Evolutionary conservation across 441 rosid genomes (phyloP).

Genomic region (Breynia disticha): DNA sequence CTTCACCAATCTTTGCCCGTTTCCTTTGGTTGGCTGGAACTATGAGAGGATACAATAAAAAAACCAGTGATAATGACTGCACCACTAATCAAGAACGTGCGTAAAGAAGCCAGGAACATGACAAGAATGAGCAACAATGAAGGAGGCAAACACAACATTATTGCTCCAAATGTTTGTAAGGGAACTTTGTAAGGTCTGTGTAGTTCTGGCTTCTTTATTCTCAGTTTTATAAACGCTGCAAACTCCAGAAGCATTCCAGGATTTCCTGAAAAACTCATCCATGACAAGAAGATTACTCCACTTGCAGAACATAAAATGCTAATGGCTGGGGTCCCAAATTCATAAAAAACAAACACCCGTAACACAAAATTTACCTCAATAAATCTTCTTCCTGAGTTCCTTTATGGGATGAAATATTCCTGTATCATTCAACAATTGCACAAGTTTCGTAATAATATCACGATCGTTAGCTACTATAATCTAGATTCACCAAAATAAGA

Average conservation of each 20-base stretch:
- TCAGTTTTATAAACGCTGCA: slow-evolving; percentile 66
- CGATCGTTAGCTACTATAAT: not conserved
- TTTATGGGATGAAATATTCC: slow-evolving; percentile 28
- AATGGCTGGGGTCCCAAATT: slow-evolving; percentile 81
- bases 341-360: not conserved
- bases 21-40: slow-evolving; percentile 38
- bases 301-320: slow-evolving; percentile 79
- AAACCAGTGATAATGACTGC: slow-evolving; percentile 44
- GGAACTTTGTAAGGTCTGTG: slow-evolving; percentile 72
- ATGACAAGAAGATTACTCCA: slow-evolving; percentile 80
- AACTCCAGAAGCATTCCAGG: slow-evolving; percentile 82
- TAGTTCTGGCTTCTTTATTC: slow-evolving; percentile 69
- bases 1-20: slow-evolving; percentile 40
- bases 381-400: slow-evolving; percentile 47
- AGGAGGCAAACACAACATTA: slow-evolving; percentile 60
- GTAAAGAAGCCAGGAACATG: slow-evolving; percentile 61
- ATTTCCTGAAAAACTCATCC: slow-evolving; percentile 96
- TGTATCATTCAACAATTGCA: slow-evolving; percentile 19
- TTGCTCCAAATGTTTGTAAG: slow-evolving; percentile 50
- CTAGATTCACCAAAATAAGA: not conserved
- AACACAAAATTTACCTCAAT: slow-evolving; percentile 34
- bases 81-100: slow-evolving; percentile 52
- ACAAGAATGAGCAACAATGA: slow-evolving; percentile 59
- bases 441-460: not conserved
- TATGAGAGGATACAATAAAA: slow-evolving; percentile 41